Base-by-base conservation (phyloP, 2,329 filamentous ascomycete species). In the Arthrobotrys sinensis region DNA sequence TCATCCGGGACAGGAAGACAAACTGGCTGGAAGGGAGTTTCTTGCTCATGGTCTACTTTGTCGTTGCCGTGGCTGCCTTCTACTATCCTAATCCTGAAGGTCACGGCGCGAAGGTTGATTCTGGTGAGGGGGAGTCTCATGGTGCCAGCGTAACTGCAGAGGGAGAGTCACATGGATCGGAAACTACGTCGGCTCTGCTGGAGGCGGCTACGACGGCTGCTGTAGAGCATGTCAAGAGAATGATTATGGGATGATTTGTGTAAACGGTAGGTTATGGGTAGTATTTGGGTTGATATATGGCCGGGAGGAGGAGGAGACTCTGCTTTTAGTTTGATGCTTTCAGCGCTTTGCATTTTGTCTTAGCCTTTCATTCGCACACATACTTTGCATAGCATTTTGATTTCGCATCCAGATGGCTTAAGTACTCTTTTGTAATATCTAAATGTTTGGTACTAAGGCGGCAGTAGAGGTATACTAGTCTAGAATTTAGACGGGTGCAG, bases 21-120 rank as follows among this genome's bases (percentile, higher is more conserved):
- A 96, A 97, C 83, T 97, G 96, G 82, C 88, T 97, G 3, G 94
- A 97, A 84, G 94, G 94, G 1, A 88, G 90, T 24, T 88, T 97
- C 19, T 93, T 93, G 80, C 89, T 97, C 14, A 88, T 92, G 68
- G 76, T 79, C 7, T 76, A 79, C 55, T 73, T 68, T 52, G 21
- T 79, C 12, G 55, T 79, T 21, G 76, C 76, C 24, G 76, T 73
- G 14, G 53, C 57, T 21, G 68, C 76, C 14, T 73, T 57, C 38
- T 79, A 79, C 28, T 72, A 72, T 32, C 75, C 75, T 12, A 78
- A 78, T 24, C 72, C 72, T 3, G 46, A 48, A 12, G 32, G 64
- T 7, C 53, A 68, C 24, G 71, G 53, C 2, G 55, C 63, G 1
- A 71, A 62, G n/a, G 66, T 67, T 28, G 73, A 77, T n/a, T 65